Base-by-base conservation (phyloP, 352 stramenopile genomes). In the Thalassiosira exigua region DNA sequence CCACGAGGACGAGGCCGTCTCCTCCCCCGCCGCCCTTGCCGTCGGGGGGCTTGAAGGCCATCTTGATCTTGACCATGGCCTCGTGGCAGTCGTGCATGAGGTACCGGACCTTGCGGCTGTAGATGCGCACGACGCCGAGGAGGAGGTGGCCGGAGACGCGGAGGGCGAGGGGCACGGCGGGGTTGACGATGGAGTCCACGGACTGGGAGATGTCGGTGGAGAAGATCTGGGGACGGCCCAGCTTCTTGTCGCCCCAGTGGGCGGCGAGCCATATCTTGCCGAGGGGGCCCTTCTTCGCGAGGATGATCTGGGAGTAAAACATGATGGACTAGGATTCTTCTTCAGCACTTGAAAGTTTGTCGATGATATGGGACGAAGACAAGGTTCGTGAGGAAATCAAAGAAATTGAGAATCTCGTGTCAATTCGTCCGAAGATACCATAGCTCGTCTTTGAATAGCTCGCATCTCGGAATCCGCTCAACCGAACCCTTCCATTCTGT, bases 271-370 rank as follows among this genome's bases (percentile, higher is more conserved):
- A 99, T 60, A 99, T 98, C 88, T 99, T 99, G 54, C 97, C 97
- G 41, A 99, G 87, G 24, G 97, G 97, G 0, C 97, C 97, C 82
- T 99, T 99, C 92, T 99, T 99, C 58, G 97, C 96, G 26, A 99
- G 90, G 80, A 99, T 98, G 66, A 98, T 96, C 95, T 98, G 96
- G 48, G 96, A 99, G 91, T 99, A 99, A 83, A 99, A 99, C 97
- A 99, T 99, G 53, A 42, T 58, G 39, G 39, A 48, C n/a, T n/a
- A n/a, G n/a, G n/a, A n/a, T n/a, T n/a, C n/a, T n/a, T n/a, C n/a
- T n/a, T n/a, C n/a, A n/a, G n/a, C n/a, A n/a, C n/a, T n/a, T n/a
- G n/a, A n/a, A n/a, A n/a, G n/a, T n/a, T n/a, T n/a, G n/a, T n/a
- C n/a, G n/a, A n/a, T n/a, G n/a, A n/a, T n/a, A n/a, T n/a, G n/a